phyloP scores from a whole-genome alignment of 2,329 filamentous ascomycete genomes.

The Davidsoniella eucalypti region DNA sequence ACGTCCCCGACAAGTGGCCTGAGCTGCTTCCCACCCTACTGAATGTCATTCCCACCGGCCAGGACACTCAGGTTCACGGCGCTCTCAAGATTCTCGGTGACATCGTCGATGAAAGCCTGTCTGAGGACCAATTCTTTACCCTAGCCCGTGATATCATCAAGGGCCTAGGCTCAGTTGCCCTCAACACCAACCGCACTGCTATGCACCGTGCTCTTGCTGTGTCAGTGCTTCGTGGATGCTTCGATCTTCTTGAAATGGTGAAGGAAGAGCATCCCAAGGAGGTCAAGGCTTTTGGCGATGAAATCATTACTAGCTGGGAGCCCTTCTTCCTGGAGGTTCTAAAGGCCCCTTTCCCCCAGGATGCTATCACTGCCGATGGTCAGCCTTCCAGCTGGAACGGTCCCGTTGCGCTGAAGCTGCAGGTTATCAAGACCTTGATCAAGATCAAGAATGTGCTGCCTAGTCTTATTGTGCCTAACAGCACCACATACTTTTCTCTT shows the following conservation, averaged over 20 bases:
- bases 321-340: slow-evolving; percentile 74
- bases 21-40: slow-evolving; percentile 68
- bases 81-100: slow-evolving; percentile 77
- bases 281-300: slow-evolving; percentile 78
- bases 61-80: slow-evolving; percentile 70
- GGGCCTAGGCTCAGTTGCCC: slow-evolving; percentile 66
- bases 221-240: slow-evolving; percentile 77
- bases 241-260: slow-evolving; percentile 92
- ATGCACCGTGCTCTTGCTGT: slow-evolving; percentile 71
- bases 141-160: slow-evolving; percentile 76
- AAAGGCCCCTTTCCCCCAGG: slow-evolving; percentile 57
- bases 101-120: slow-evolving; percentile 83
- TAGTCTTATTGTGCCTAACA: slow-evolving; percentile 65
- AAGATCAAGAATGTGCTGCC: slow-evolving; percentile 77
- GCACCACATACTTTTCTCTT: slow-evolving; percentile 64
- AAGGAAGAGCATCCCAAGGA: slow-evolving; percentile 80
- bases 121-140: slow-evolving; percentile 85
- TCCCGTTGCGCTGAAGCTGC: slow-evolving; percentile 71
- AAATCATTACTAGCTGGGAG: slow-evolving; percentile 68
- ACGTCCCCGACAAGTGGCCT: slow-evolving; percentile 95
- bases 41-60: slow-evolving; percentile 56
- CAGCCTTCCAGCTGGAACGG: slow-evolving; percentile 62
- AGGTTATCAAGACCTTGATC: slow-evolving; percentile 86
- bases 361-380: slow-evolving; percentile 26
- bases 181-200: slow-evolving; percentile 57